Evolutionary conservation across 257 asterid genomes (phyloP).

Genomic region (Thymus mandschuricus): DNA sequence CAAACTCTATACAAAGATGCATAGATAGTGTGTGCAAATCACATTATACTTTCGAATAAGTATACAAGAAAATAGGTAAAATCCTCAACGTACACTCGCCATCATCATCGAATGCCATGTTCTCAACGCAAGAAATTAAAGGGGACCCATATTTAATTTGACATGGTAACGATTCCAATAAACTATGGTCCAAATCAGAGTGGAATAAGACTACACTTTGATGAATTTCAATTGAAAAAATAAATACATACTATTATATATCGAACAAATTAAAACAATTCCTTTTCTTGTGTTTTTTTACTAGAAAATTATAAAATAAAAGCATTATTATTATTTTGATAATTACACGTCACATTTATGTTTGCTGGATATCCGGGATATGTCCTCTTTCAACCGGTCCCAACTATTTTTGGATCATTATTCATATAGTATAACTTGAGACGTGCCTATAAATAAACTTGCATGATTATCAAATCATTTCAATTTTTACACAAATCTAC

Average conservation of each 20-base stretch:
- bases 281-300: conserved; percentile 22
- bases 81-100: conserved; percentile 23
- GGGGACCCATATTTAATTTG: conserved; percentile 38
- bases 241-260: background rate
- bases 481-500: too few relatives aligned
- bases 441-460: too few relatives aligned
- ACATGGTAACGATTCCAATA: conserved; percentile 8
- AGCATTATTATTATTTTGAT: conserved; percentile 22
- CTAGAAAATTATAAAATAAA: background rate
- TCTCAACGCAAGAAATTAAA: conserved; percentile 5
- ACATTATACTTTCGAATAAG: too few relatives aligned
- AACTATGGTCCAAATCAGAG: conserved; percentile 25
- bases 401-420: background rate
- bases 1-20: too few relatives aligned
- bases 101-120: conserved; percentile 44
- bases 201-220: conserved; percentile 31
- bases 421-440: too few relatives aligned
- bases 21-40: too few relatives aligned
- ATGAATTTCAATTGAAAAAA: background rate
- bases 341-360: conserved; percentile 2
- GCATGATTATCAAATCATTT: too few relatives aligned
- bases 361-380: conserved; percentile 32
- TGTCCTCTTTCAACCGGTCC: conserved; percentile 31
- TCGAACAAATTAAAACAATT: conserved; percentile 28
- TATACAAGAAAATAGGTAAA: too few relatives aligned